Conservation (phyloP, 1,284 basidiomycete species). For the Trichosporon asahii region DNA sequence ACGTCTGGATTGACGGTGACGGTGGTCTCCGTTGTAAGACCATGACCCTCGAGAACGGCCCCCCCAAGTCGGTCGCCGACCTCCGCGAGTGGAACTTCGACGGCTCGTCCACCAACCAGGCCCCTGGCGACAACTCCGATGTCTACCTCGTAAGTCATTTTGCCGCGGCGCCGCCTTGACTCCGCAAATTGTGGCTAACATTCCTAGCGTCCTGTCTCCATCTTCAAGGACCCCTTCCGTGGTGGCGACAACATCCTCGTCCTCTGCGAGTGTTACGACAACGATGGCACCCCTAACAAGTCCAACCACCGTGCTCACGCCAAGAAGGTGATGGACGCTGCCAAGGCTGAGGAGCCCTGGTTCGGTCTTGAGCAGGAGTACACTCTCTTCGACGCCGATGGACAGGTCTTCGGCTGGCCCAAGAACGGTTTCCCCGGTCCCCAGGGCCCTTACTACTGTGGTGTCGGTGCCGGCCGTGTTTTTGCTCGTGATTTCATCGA, state of each 20-base stretch:
- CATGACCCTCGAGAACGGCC: constrained; percentile 55
- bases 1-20: constrained; percentile 95
- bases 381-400: constrained; percentile 93
- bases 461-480: constrained; percentile 94
- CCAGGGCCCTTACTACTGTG: constrained; percentile 99
- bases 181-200: background rate
- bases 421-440: constrained; percentile 99
- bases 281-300: constrained; percentile 95
- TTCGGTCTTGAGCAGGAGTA: constrained; percentile 99
- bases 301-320: constrained; percentile 91
- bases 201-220: constrained; percentile 74
- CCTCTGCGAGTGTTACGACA: constrained; percentile 97
- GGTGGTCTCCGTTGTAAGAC: constrained; percentile 89
- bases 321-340: constrained; percentile 88
- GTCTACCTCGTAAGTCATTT: constrained; percentile 68
- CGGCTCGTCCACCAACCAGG: constrained; percentile 95
- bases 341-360: constrained; percentile 79
- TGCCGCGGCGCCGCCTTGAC: background rate
- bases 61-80: constrained; percentile 45
- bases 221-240: constrained; percentile 99
- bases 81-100: constrained; percentile 97
- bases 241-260: constrained; percentile 97
- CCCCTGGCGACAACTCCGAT: constrained; percentile 91
- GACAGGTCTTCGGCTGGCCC: constrained; percentile 91
- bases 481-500: constrained; percentile 98